Percentiles rank a stretch among this genome's conserved stretches.
Conservation (phyloP, 306 rosid genomes). For the Quercus mongolica region DNA sequence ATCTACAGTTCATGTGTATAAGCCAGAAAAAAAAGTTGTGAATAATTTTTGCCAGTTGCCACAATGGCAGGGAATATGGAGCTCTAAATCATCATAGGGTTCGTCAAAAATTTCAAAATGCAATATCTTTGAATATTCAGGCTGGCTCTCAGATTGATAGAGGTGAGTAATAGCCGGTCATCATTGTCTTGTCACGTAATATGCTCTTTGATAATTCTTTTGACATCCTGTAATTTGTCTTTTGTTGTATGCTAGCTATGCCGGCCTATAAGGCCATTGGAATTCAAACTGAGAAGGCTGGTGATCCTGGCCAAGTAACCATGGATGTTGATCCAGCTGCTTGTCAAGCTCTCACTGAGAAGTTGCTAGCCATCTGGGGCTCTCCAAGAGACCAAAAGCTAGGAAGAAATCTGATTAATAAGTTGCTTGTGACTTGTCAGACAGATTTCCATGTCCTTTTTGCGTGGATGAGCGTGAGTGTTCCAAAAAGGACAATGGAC, state of each 20-base stretch:
- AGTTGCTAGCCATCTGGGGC: slow-evolving; percentile 67
- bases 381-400: slow-evolving; percentile 37
- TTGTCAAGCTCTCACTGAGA: slow-evolving; percentile 58
- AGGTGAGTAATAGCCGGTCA: slow-evolving; percentile 40
- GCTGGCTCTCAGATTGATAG: slow-evolving; percentile 6
- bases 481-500: slow-evolving; percentile 38
- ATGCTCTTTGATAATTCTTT: slow-evolving; percentile 10
- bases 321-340: slow-evolving; percentile 31
- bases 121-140: slow-evolving; percentile 24
- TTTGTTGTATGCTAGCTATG: slow-evolving; percentile 23
- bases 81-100: slow-evolving; percentile 21
- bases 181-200: background rate
- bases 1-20: background rate
- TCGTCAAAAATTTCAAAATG: slow-evolving; percentile 30
- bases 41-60: slow-evolving; percentile 19
- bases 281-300: slow-evolving; percentile 42
- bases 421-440: slow-evolving; percentile 64
- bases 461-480: slow-evolving; percentile 49
- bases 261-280: slow-evolving; percentile 37
- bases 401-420: slow-evolving; percentile 53
- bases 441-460: slow-evolving; percentile 68
- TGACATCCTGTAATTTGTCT: slow-evolving; percentile 19
- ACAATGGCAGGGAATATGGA: slow-evolving; percentile 41
- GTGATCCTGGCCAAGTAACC: slow-evolving; percentile 32
- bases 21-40: slow-evolving; percentile 2